Percentiles rank a stretch among this genome's conserved stretches.
Evolutionary conservation across 2,329 filamentous ascomycete species (phyloP).

Genomic region (Metarhizium humberi): DNA sequence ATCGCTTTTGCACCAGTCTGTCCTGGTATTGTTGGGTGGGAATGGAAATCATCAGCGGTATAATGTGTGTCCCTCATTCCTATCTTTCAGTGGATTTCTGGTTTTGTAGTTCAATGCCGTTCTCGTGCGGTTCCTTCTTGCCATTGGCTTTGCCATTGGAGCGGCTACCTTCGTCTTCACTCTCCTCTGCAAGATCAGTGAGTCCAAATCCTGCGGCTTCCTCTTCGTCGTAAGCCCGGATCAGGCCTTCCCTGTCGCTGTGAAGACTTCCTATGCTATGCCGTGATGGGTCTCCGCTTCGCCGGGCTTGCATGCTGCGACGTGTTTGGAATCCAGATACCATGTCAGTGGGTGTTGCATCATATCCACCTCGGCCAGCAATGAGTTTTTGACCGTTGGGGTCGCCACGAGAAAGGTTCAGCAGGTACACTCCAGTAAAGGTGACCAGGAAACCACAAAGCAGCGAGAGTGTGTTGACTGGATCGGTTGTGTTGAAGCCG

Average conservation of each 20-base stretch:
- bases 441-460: conserved; percentile 91
- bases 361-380: conserved; percentile 51
- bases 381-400: conserved; percentile 67
- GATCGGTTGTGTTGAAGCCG: conserved; percentile 90
- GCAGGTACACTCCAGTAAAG: conserved; percentile 88
- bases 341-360: conserved; percentile 84
- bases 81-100: conserved; percentile 31
- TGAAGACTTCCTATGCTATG: conserved; percentile 56
- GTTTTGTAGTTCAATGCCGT: conserved; percentile 41
- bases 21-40: background rate
- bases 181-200: conserved; percentile 70
- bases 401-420: conserved; percentile 90
- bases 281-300: conserved; percentile 58
- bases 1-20: background rate
- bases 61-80: conserved; percentile 12
- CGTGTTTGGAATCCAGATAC: conserved; percentile 84
- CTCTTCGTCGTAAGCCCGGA: conserved; percentile 84
- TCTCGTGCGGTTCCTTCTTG: conserved; percentile 29
- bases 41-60: conserved; percentile 1
- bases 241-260: conserved; percentile 71
- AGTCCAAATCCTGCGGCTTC: conserved; percentile 65
- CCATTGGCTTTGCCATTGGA: conserved; percentile 31
- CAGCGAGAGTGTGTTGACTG: conserved; percentile 85
- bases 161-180: conserved; percentile 47
- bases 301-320: conserved; percentile 82